Percentiles rank a stretch among this genome's conserved stretches.
These are phyloP conservation scores for Ambispora gerdemannii DNA, from an alignment of 192 early-diverging fungal species.

Conservation along the genomic window DNA sequence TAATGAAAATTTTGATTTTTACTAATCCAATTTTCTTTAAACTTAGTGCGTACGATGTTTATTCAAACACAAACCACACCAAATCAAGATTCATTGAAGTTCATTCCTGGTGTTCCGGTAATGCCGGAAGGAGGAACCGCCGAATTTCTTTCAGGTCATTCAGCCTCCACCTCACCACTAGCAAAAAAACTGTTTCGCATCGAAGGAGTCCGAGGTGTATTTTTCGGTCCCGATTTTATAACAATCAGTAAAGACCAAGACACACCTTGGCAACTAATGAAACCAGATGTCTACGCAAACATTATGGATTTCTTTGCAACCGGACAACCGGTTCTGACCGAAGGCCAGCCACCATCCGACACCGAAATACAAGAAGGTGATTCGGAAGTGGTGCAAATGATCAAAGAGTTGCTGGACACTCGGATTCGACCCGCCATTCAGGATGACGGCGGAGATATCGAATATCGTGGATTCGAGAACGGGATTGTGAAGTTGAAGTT, in stretches of 20 bases:
- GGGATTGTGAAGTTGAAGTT: constrained; percentile 90
- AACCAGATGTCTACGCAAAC: constrained; percentile 92
- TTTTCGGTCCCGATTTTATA: constrained; percentile 93
- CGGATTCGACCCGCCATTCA: constrained; percentile 94
- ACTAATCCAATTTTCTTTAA: neutral
- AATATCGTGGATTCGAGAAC: constrained; percentile 85
- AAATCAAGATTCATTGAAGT: constrained; percentile 93
- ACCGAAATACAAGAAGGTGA: constrained; percentile 77
- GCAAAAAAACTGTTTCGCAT: constrained; percentile 89
- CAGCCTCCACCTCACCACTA: constrained; percentile 78
- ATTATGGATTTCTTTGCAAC: constrained; percentile 95
- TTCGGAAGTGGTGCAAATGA: constrained; percentile 93
- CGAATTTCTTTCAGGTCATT: constrained; percentile 81
- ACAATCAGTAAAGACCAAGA: constrained; percentile 88
- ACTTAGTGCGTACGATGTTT: constrained; percentile 71
- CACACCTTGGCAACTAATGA: constrained; percentile 95
- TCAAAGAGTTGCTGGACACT: constrained; percentile 96
- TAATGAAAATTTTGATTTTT: neutral
- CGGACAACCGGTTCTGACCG: constrained; percentile 71
- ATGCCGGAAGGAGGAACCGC: constrained; percentile 64
- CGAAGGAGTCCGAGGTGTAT: constrained; percentile 86
- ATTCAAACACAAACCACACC: constrained; percentile 90
- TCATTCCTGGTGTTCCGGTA: constrained; percentile 89
- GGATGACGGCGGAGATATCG: constrained; percentile 98
- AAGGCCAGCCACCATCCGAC: constrained; percentile 53